A percentile compares a stretch with the other conserved stretches of the same genome.
phyloP scores from a whole-genome alignment of 2,329 filamentous ascomycete genomes.

The Aspergillus sojae region DNA sequence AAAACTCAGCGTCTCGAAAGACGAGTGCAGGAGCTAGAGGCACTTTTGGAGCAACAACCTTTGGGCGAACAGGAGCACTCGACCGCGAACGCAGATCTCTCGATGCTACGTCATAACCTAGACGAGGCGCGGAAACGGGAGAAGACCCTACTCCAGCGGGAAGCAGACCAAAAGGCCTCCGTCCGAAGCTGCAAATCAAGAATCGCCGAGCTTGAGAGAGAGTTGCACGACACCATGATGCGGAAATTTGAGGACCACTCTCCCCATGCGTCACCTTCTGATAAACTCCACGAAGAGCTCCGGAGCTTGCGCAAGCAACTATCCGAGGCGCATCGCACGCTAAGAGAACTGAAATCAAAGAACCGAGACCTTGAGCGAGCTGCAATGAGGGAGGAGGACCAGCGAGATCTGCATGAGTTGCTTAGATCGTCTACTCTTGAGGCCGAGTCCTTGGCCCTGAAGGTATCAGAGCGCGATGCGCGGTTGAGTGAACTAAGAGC shows the following conservation, averaged over 20 bases:
- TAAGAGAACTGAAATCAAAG: constrained; percentile 58
- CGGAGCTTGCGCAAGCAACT: constrained; percentile 64
- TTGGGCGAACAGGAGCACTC: constrained; percentile 36
- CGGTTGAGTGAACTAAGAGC: constrained; percentile 58
- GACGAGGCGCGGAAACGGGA: constrained; percentile 68
- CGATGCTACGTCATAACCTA: constrained; percentile 64
- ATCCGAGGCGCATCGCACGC: constrained; percentile 60
- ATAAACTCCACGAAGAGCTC: constrained; percentile 55
- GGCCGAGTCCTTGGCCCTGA: constrained; percentile 69
- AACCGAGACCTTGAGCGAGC: constrained; percentile 56
- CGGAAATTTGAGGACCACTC: constrained; percentile 56
- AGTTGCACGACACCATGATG: constrained; percentile 63
- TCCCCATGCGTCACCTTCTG: constrained; percentile 54
- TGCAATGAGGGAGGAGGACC: constrained; percentile 46
- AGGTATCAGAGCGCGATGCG: constrained; percentile 69
- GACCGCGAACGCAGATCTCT: constrained; percentile 53
- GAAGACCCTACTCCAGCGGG: constrained; percentile 65
- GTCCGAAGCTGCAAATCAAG: constrained; percentile 67
- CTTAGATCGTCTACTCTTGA: constrained; percentile 52
- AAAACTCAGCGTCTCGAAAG: constrained; percentile 68
- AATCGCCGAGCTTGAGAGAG: constrained; percentile 67
- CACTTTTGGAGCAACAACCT: constrained; percentile 59
- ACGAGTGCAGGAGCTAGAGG: constrained; percentile 52
- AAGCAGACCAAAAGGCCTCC: constrained; percentile 63
- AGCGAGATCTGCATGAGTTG: constrained; percentile 49